Percentiles rank a stretch among this genome's conserved stretches.
Conservation (phyloP, 2,329 filamentous ascomycete genomes). For the Xylaria arbuscula region DNA sequence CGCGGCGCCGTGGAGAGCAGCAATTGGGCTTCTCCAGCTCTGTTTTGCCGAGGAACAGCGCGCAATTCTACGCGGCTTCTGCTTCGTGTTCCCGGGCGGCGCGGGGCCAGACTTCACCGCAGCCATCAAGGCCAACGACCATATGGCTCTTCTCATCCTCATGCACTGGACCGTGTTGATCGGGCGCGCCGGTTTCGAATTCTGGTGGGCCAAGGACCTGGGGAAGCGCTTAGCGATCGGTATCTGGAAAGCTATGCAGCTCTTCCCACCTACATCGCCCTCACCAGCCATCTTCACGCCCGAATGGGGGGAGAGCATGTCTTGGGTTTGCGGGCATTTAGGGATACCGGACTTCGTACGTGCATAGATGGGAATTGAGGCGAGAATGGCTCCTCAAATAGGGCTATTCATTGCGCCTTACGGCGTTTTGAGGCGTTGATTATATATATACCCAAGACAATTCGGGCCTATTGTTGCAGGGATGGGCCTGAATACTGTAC, state of each 20-base stretch:
- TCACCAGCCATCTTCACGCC: slow-evolving; percentile 36
- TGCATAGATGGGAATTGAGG: not conserved
- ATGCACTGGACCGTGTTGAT: slow-evolving; percentile 55
- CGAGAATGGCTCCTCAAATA: not conserved
- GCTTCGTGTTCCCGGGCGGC: slow-evolving; percentile 48
- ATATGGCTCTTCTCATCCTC: slow-evolving; percentile 52
- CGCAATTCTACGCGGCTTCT: slow-evolving; percentile 49
- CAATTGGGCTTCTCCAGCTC: slow-evolving; percentile 46
- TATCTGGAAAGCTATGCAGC: slow-evolving; percentile 44
- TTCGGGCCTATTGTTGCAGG: slow-evolving; percentile 1
- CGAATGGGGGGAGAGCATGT: slow-evolving; percentile 45
- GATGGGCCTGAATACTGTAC: slow-evolving; percentile 7
- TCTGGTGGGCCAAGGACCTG: slow-evolving; percentile 45
- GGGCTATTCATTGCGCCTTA: not conserved
- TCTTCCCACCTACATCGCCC: slow-evolving; percentile 5
- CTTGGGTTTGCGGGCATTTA: slow-evolving; percentile 45
- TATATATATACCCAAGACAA: slow-evolving; percentile 30
- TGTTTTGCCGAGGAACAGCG: slow-evolving; percentile 53
- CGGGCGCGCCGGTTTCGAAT: slow-evolving; percentile 36
- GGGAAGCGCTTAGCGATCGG: slow-evolving; percentile 44
- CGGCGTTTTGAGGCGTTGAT: slow-evolving; percentile 19
- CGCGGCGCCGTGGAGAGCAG: slow-evolving; percentile 37
- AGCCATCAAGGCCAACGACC: slow-evolving; percentile 49
- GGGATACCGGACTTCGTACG: slow-evolving; percentile 28
- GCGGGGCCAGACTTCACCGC: slow-evolving; percentile 49